A percentile compares a stretch with the other conserved stretches of the same genome.
Conservation (phyloP, 2,329 filamentous ascomycete genomes). For the Clonostachys sp. region DNA sequence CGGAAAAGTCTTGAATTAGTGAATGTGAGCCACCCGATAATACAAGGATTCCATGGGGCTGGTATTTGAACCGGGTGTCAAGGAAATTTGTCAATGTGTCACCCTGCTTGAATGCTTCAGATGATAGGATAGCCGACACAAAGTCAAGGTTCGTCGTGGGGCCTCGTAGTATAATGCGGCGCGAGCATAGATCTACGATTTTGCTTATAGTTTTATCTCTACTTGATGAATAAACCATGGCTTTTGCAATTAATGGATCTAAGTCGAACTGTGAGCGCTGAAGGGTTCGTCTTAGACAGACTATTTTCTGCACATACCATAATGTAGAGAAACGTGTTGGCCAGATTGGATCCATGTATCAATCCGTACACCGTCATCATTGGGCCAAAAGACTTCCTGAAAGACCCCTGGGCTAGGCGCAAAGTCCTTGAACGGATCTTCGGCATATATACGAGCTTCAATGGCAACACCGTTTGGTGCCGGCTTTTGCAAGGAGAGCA, state of each 20-base stretch:
- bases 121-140: conserved; percentile 40
- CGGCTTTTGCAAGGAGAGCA: neutral
- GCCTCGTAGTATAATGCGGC: conserved; percentile 35
- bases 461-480: conserved; percentile 21
- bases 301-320: conserved; percentile 23
- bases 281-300: no score
- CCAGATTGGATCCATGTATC: conserved; percentile 61
- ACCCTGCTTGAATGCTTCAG: conserved; percentile 38
- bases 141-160: conserved; percentile 54
- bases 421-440: conserved; percentile 51
- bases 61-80: conserved; percentile 38
- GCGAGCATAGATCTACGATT: conserved; percentile 36
- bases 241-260: conserved; percentile 52
- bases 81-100: conserved; percentile 54
- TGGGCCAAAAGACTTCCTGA: conserved; percentile 50
- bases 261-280: no score
- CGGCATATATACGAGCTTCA: conserved; percentile 29
- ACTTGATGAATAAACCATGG: conserved; percentile 44
- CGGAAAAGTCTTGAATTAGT: conserved; percentile 54
- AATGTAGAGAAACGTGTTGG: conserved; percentile 49
- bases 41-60: conserved; percentile 48
- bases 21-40: conserved; percentile 52
- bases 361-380: conserved; percentile 43
- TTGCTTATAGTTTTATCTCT: conserved; percentile 31
- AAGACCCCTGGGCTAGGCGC: conserved; percentile 54